Conservation (phyloP, 1,284 basidiomycete genomes). For the Heterobasidion irregulare region DNA sequence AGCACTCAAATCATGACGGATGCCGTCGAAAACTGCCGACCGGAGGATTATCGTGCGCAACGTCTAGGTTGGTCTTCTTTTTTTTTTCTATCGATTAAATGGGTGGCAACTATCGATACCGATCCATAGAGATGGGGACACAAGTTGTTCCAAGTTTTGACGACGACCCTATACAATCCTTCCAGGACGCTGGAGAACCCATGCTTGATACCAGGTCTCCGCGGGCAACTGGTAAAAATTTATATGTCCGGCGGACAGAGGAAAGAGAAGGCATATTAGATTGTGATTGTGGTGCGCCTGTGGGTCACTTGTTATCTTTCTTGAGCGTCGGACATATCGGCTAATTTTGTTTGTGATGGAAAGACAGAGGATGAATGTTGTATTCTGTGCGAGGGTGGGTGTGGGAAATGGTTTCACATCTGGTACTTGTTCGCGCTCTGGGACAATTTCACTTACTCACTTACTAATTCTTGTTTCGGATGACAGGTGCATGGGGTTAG, state of each 20-base stretch:
- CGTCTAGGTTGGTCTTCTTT: conserved; percentile 22
- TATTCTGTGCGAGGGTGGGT: conserved; percentile 59
- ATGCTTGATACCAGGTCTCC: too few species aligned
- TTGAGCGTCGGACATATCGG: too few species aligned
- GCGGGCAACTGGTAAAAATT: too few species aligned
- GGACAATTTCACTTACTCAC: too few species aligned
- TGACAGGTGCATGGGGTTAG: conserved; percentile 71
- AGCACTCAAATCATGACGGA: conserved; percentile 37
- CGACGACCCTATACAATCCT: conserved; percentile 30
- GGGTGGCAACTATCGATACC: neutral
- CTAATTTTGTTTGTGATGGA: too few species aligned
- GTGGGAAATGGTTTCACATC: conserved; percentile 63
- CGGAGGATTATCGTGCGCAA: conserved; percentile 28
- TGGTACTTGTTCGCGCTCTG: conserved; percentile 40
- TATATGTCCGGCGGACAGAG: neutral
- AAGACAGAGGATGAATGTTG: conserved; percentile 25
- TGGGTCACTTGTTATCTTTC: neutral
- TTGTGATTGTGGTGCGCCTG: conserved; percentile 60
- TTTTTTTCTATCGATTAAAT: neutral
- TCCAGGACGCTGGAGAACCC: conserved; percentile 8
- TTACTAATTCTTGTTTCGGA: neutral
- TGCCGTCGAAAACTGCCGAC: conserved; percentile 25
- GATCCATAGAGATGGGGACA: conserved; percentile 35
- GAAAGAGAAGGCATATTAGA: conserved; percentile 20
- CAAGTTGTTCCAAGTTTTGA: conserved; percentile 20